phyloP scores from a whole-genome alignment of 2,329 filamentous ascomycete genomes.

The Magnaporthales sp. region DNA sequence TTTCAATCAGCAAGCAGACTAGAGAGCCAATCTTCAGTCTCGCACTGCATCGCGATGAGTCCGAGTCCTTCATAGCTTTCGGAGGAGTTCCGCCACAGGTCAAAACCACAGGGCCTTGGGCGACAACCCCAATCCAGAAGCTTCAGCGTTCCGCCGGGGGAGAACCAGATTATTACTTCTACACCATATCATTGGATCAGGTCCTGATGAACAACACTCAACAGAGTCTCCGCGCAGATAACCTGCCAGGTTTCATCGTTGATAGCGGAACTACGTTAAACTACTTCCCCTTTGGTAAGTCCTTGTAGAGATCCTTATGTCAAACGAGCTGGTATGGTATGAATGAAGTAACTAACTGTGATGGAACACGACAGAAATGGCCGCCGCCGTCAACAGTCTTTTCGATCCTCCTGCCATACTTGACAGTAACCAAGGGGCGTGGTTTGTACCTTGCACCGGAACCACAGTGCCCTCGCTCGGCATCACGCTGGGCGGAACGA shows the following conservation, averaged over 20 bases:
- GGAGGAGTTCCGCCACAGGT: constrained; percentile 22
- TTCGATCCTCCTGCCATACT: constrained; percentile 16
- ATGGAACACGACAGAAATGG: constrained; percentile 14
- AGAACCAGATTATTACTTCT: constrained; percentile 19
- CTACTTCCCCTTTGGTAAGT: constrained; percentile 17
- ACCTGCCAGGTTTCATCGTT: constrained; percentile 17
- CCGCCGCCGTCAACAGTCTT: constrained; percentile 19
- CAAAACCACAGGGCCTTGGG: constrained; percentile 16
- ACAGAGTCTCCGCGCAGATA: not conserved
- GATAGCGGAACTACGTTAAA: constrained; percentile 24
- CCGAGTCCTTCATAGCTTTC: constrained; percentile 21
- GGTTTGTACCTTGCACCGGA: constrained; percentile 18
- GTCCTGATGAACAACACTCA: constrained; percentile 14
- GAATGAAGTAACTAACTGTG: not conserved
- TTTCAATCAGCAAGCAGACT: constrained; percentile 15
- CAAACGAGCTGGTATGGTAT: not conserved
- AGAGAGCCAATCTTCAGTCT: constrained; percentile 19
- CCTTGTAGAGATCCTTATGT: not conserved
- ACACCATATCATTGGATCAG: constrained; percentile 16
- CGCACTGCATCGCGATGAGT: constrained; percentile 21
- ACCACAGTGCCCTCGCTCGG: constrained; percentile 19
- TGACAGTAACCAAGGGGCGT: constrained; percentile 13
- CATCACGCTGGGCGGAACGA: constrained; percentile 19
- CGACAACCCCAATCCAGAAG: constrained; percentile 18
- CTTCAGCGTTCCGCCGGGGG: constrained; percentile 11